Evolutionary conservation across 169 alveolate genomes (phyloP), one percentile per base, ranked within the genome.

Genomic region (Toxoplasma gondii): DNA sequence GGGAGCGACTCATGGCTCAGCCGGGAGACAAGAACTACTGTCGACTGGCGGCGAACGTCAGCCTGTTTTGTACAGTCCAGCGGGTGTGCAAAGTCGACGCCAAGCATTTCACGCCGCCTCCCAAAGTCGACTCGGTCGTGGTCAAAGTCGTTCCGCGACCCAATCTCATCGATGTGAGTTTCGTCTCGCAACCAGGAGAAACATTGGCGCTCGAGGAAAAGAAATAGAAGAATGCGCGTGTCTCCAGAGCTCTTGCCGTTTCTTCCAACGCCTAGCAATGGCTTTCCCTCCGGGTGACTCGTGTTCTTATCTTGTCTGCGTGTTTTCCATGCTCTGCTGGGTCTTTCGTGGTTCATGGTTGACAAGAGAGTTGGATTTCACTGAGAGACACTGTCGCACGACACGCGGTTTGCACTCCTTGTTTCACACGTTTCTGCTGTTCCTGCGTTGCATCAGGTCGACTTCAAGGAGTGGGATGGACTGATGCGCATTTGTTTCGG

Each of bases 61-160:
- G 94, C 16, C 82, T 97, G 90, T 99, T 95, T 96, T 98, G 98
- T 87, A 97, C 97, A 90, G 99, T 98, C 34, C 90, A 97, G 29
- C 96, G 99, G 43, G 98, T 98, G 45, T 98, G 99, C 96, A 99
- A 99, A 96, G 99, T 99, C 17, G 97, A 99, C 38, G 98, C 98
- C 96, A 99, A 99, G 86, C 98, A 99, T 95, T 99, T 99, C 97
- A 99, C 98, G 92, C 99, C 99, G 29, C 99, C 99, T 70, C 99
- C 99, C 45, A 99, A 99, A 97, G 99, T 99, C 0, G 99, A 99
- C 96, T 98, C 99, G 88, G 98, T 99, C 97, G 99, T 99, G 41
- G 99, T 99, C 44, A 98, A 99, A 95, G 98, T 99, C 90, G 99
- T 98, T 84, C 99, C 99, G 10, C 97, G 98, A 82, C 97, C 97